A percentile compares a stretch with the other conserved stretches of the same genome.
phyloP scores from a whole-genome alignment of 352 stramenopile species.

The Hyaloperonospora arabidopsidis region DNA sequence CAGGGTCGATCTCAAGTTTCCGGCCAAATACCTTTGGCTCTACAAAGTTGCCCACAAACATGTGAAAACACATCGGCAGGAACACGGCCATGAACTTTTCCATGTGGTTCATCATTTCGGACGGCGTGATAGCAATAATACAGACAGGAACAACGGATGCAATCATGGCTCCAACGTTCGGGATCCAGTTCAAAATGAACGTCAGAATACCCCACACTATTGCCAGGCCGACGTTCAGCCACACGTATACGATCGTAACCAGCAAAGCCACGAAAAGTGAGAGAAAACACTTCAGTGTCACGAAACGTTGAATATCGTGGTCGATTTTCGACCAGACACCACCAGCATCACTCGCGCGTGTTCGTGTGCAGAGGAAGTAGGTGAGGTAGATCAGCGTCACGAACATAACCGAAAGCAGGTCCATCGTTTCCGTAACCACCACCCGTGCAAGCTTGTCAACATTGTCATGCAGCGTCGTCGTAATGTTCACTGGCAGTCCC shows the following conservation, averaged over 20 bases:
- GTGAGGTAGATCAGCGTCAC: conserved; percentile 86
- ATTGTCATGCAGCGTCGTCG: conserved; percentile 84
- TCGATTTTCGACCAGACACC: conserved; percentile 86
- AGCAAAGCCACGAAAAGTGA: conserved; percentile 82
- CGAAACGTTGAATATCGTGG: conserved; percentile 83
- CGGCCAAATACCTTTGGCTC: conserved; percentile 83
- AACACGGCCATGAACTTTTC: conserved; percentile 83
- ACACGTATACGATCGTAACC: conserved; percentile 86
- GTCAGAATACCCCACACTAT: conserved; percentile 86
- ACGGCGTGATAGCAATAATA: conserved; percentile 83
- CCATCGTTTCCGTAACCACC: conserved; percentile 83
- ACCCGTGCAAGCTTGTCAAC: conserved; percentile 81
- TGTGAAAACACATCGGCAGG: conserved; percentile 84
- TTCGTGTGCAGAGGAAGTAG: conserved; percentile 83
- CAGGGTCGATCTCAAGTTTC: conserved; percentile 81
- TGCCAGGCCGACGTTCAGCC: conserved; percentile 77
- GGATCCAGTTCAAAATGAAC: conserved; percentile 87
- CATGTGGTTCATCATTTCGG: conserved; percentile 82
- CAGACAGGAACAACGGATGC: conserved; percentile 71
- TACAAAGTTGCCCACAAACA: conserved; percentile 86
- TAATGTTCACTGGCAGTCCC: conserved; percentile 81
- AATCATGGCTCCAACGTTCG: conserved; percentile 85
- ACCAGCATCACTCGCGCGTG: conserved; percentile 71
- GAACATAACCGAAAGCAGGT: conserved; percentile 86
- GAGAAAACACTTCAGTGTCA: conserved; percentile 84